Evolutionary conservation across 768 basidiomycete species (phyloP), one percentile per base, ranked within the genome.

Genomic region (Astraeus odoratus): DNA sequence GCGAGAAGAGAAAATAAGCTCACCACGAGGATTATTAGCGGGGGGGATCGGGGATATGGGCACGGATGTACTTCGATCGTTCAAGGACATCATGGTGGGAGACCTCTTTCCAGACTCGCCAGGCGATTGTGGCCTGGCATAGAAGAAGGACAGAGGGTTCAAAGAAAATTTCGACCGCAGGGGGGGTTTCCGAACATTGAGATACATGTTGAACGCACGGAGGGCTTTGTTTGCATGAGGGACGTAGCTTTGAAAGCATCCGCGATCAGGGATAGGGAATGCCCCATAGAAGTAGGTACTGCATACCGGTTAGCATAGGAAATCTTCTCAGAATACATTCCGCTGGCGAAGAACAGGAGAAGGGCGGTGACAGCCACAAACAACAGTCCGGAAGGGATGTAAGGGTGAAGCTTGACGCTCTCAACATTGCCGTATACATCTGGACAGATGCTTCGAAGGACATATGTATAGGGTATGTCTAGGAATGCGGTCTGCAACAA

Each of bases 271-370:
- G 46, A 19, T 36, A n/a, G 22, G 26, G 42, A 39, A 46, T 46
- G 54, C 44, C 46, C 36, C 15, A 46, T 29, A 39, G 49, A 29
- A 43, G 26, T 31, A 46, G n/a, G 41, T 44, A 31, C 24, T 41
- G 71, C 86, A 57, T 61, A 94, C 94, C 85, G 85, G 69, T 96
- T 93, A 16, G 95, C 93, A 62, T 96, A 97, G 3, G 80, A 86
- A 55, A 98, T 94, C 70, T 95, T 94, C 64, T 99, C 93, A 3
- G 84, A 73, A 57, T 97, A 99, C 79, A 94, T 86, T 15, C 95
- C 95, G 55, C 88, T 94, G 8, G 92, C 91, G 61, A 96, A 97
- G 74, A 98, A 96, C 30, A 99, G 76, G 25, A 86, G 77, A 7
- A 98, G 79, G 2, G 94, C 94, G 12, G 91, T 93, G 43, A 91